Evolutionary conservation across 176 grass and related monocot genomes (phyloP), one percentile per base, ranked within the genome.

Genomic region (Eremochloa ophiuroides): DNA sequence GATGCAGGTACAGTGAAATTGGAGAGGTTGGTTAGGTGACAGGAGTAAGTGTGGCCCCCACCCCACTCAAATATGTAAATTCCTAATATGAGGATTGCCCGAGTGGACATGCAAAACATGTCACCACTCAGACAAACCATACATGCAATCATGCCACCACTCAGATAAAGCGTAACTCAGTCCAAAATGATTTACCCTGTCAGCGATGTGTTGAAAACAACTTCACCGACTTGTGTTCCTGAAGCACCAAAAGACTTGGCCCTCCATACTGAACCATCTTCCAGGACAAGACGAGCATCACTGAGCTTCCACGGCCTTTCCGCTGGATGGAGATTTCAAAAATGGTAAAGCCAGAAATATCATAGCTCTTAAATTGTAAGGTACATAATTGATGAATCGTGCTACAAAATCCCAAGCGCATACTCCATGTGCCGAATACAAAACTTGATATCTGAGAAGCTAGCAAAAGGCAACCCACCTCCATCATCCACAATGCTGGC

Each of bases 161-260:
- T 62, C 30, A 63, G 18, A 76, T 4, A 68, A 80, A 69, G 50
- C 6, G 50, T 22, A 39, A 35, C 41, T 14, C 26, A 26, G 31
- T 17, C 9, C n/a, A 56, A 75, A 46, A 67, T 50, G 41, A 27
- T 76, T 75, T 93, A 98, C 95, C 95, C 95, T 66, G 96, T 99
- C 84, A 99, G 76, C 17, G 91, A 93, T 29, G 96, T 99, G 76
- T 95, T 99, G 84, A 99, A 95, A 23, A 99, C 96, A 23, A 99
- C 96, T 86, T 99, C 96, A 60, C 82, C 96, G 66, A 93, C 84
- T 89, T 99, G 93, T 3, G 91, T 99, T 85, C 93, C 93, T 41
- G 90, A 83, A 42, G 87, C 96, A 41, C 96, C 96, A 55, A 99
- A 99, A 17, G 92, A 93, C 66, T 93, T 99, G 5, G 93, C 96